phyloP scores from a whole-genome alignment of 495 filamentous ascomycete species.

The Trichocladium uniseriatum region DNA sequence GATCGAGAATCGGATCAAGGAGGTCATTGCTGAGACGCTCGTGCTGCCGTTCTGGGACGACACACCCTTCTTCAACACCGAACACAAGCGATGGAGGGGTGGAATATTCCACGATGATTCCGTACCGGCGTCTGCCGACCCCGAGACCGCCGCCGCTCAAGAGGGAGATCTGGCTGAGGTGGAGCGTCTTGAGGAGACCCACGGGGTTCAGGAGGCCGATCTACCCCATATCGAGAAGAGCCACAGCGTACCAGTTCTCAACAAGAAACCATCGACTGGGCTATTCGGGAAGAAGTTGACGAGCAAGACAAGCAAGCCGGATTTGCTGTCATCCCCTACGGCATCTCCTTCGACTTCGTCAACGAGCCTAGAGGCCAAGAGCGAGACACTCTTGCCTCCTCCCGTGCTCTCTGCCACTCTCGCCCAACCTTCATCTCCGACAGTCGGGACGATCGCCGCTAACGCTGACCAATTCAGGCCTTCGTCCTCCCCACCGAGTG shows the following conservation, averaged over 20 bases:
- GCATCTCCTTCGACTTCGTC: constrained; percentile 30
- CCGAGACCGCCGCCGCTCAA: constrained; percentile 45
- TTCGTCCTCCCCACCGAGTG: constrained; percentile 39
- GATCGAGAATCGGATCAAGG: constrained; percentile 88
- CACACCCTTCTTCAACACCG: constrained; percentile 74
- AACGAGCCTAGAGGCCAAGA: constrained; percentile 23
- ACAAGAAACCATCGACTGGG: constrained; percentile 27
- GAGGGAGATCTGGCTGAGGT: constrained; percentile 47
- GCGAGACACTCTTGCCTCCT: constrained; percentile 21
- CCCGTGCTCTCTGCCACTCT: constrained; percentile 48
- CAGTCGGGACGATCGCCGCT: constrained; percentile 52
- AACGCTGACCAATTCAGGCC: constrained; percentile 48
- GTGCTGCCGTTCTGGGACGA: constrained; percentile 97
- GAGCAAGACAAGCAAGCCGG: constrained; percentile 27
- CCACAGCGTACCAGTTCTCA: constrained; percentile 40
- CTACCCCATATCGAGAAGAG: constrained; percentile 50
- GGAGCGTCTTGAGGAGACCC: constrained; percentile 30
- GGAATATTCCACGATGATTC: constrained; percentile 70
- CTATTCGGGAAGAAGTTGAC: constrained; percentile 35
- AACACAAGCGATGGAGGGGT: constrained; percentile 66
- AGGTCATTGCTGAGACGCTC: constrained; percentile 83
- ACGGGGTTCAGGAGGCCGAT: constrained; percentile 21
- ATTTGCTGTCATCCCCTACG: constrained; percentile 15
- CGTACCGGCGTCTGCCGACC: constrained; percentile 25
- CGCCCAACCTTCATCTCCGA: constrained; percentile 51